Conservation (phyloP, 768 basidiomycete species). For the Amanita inopinata region DNA sequence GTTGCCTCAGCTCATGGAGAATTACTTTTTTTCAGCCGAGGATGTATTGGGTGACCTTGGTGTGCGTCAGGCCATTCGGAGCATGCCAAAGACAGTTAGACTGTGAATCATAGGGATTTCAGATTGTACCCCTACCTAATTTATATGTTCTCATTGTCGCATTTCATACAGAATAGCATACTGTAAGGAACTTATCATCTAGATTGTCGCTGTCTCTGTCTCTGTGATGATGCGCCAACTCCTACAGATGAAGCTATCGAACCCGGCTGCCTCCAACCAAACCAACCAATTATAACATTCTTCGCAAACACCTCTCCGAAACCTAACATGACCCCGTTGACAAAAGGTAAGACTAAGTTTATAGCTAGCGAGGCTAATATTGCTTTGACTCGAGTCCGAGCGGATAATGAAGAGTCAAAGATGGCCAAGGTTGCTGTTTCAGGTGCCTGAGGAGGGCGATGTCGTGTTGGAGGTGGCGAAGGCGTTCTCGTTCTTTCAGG, state of each 20-base stretch:
- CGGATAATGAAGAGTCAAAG: constrained; percentile 59
- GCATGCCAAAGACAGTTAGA: constrained; percentile 62
- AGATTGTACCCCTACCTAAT: constrained; percentile 1
- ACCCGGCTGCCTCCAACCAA: constrained; percentile 37
- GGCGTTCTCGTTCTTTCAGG: constrained; percentile 52
- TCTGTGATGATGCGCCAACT: constrained; percentile 16
- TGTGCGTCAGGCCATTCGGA: constrained; percentile 69
- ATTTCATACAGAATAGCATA: neutral
- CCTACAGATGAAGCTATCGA: constrained; percentile 30
- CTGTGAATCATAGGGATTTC: constrained; percentile 28
- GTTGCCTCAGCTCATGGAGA: neutral
- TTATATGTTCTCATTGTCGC: constrained; percentile 3
- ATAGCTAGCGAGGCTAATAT: constrained; percentile 69
- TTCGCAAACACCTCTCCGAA: constrained; percentile 92
- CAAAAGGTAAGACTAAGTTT: constrained; percentile 78
- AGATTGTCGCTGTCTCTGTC: constrained; percentile 1
- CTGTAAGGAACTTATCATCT: neutral
- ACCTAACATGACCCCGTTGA: constrained; percentile 95
- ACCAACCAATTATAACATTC: constrained; percentile 51
- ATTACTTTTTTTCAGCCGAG: constrained; percentile 36
- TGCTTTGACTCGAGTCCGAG: constrained; percentile 58
- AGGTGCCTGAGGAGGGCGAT: constrained; percentile 19
- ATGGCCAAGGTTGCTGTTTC: constrained; percentile 56
- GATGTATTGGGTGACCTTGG: constrained; percentile 78
- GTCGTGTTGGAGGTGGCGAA: constrained; percentile 22